Conservation (phyloP, 306 rosid genomes). For the Morella rubra region DNA sequence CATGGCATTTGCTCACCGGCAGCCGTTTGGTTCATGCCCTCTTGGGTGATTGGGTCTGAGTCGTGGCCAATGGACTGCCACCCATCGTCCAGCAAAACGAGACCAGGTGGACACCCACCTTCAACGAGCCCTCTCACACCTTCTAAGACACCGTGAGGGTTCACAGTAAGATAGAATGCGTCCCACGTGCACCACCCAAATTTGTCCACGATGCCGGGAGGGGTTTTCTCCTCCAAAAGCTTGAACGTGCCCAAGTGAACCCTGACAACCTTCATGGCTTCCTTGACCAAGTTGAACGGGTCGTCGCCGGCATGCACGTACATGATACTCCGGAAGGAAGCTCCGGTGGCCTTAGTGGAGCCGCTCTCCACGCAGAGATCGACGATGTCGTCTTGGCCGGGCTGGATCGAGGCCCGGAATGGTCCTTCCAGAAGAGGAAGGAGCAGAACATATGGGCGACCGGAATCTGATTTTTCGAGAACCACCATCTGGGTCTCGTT, state of each 20-base stretch:
- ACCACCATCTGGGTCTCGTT: conserved; percentile 76
- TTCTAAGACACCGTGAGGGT: conserved; percentile 69
- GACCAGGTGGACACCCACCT: conserved; percentile 88
- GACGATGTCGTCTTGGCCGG: conserved; percentile 48
- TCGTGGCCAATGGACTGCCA: conserved; percentile 89
- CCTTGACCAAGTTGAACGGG: conserved; percentile 63
- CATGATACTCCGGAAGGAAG: conserved; percentile 39
- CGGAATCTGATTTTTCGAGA: conserved; percentile 45
- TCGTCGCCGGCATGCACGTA: conserved; percentile 66
- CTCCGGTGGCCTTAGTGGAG: conserved; percentile 30
- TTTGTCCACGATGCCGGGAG: conserved; percentile 77
- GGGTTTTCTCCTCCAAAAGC: conserved; percentile 66
- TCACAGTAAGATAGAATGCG: conserved; percentile 82
- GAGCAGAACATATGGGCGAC: conserved; percentile 67
- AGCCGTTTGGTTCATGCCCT: conserved; percentile 60
- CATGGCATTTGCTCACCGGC: conserved; percentile 99
- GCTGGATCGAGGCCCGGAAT: conserved; percentile 63
- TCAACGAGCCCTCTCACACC: conserved; percentile 60
- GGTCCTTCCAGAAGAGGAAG: conserved; percentile 69
- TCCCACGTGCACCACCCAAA: conserved; percentile 99
- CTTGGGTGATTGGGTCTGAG: conserved; percentile 53
- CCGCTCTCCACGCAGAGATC: conserved; percentile 83
- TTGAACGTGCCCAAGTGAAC: conserved; percentile 69
- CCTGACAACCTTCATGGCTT: conserved; percentile 56
- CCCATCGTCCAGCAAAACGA: conserved; percentile 81